These are phyloP conservation scores for Leccinum sublutescens DNA, from an alignment of 768 basidiomycete species.

Conservation along the genomic window DNA sequence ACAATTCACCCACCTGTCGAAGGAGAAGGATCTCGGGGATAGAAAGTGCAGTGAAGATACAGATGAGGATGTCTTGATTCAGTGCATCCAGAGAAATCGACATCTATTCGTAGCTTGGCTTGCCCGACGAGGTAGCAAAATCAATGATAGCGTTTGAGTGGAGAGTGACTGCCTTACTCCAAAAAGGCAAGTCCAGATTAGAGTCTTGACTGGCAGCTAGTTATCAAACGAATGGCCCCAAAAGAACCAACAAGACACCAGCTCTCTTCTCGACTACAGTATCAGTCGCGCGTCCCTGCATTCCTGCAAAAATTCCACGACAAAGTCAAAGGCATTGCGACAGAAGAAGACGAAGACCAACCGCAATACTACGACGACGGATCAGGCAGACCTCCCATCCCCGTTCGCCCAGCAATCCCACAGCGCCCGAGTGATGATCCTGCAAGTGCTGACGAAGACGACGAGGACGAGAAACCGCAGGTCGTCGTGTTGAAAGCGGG, in stretches of 20 bases:
- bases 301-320: conserved; percentile 69
- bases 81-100: conserved; percentile 22
- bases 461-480: conserved; percentile 79
- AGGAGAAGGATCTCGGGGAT: conserved; percentile 42
- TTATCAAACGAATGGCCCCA: conserved; percentile 30
- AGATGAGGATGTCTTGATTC: conserved; percentile 40
- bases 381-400: conserved; percentile 71
- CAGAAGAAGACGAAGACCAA: conserved; percentile 47
- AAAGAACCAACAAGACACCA: conserved; percentile 72
- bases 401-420: conserved; percentile 69
- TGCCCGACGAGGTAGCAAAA: background rate
- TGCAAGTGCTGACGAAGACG: conserved; percentile 72
- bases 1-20: conserved; percentile 38
- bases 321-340: conserved; percentile 51
- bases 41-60: conserved; percentile 34
- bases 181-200: conserved; percentile 20
- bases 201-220: background rate
- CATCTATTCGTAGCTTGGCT: conserved; percentile 14
- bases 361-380: conserved; percentile 62
- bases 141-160: background rate
- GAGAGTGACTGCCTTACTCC: background rate
- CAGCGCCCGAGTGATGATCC: conserved; percentile 64
- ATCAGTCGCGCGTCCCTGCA: conserved; percentile 56
- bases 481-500: conserved; percentile 87
- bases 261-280: conserved; percentile 67